These are phyloP conservation scores for Sarocladium kiliense DNA, from an alignment of 2,329 filamentous ascomycete species.

Conservation along the genomic window DNA sequence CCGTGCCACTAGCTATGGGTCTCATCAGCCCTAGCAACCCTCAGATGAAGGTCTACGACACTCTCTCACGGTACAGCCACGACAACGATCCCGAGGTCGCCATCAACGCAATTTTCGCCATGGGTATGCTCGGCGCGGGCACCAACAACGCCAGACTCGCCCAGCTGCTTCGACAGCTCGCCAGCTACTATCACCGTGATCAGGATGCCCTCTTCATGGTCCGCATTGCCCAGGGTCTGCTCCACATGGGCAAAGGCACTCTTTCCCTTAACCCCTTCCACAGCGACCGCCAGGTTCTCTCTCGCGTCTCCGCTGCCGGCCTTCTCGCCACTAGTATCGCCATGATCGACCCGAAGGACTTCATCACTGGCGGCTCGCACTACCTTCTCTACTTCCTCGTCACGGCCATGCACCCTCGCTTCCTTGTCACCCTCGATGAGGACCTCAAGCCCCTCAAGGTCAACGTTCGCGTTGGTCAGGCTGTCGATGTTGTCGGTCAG, in stretches of 20 bases:
- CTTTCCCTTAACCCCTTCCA: conserved; percentile 98
- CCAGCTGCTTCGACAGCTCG: conserved; percentile 87
- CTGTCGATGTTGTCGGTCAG: conserved; percentile 95
- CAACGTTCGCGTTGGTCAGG: conserved; percentile 95
- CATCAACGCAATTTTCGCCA: conserved; percentile 97
- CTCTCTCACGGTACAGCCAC: conserved; percentile 93
- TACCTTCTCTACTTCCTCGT: conserved; percentile 97
- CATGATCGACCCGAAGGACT: conserved; percentile 93
- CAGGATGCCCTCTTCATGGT: conserved; percentile 98
- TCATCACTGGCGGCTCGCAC: conserved; percentile 62
- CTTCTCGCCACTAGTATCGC: conserved; percentile 86
- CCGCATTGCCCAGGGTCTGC: conserved; percentile 89
- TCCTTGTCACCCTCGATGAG: conserved; percentile 94
- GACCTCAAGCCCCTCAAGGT: conserved; percentile 89
- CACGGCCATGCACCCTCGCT: conserved; percentile 93
- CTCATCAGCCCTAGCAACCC: conserved; percentile 96
- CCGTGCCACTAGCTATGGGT: conserved; percentile 93
- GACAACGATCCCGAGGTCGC: conserved; percentile 98
- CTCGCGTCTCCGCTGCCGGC: conserved; percentile 82
- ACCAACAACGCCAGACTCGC: conserved; percentile 97
- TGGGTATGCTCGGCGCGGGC: conserved; percentile 93
- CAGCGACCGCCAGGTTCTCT: conserved; percentile 93
- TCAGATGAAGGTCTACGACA: conserved; percentile 99
- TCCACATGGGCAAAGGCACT: conserved; percentile 99
- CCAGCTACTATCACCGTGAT: conserved; percentile 97